Evolutionary conservation across 192 early-diverging fungal species (phyloP).

Genomic region (Powellomyces hirtus): DNA sequence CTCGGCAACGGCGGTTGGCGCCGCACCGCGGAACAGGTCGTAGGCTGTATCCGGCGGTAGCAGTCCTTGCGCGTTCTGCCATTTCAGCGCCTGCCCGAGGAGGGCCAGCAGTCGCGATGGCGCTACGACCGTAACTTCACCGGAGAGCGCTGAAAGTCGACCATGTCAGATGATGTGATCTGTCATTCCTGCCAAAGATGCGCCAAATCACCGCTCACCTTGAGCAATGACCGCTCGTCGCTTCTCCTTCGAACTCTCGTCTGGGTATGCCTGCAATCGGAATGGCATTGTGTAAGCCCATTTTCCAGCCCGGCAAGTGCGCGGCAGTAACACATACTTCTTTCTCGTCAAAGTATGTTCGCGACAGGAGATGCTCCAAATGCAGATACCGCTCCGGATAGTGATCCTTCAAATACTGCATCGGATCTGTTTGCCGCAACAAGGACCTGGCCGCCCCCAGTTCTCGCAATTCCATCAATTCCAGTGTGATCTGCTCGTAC

Average conservation of each 20-base stretch:
- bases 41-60: constrained; percentile 60
- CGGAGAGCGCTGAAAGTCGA: constrained; percentile 29
- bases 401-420: constrained; percentile 73
- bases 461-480: constrained; percentile 82
- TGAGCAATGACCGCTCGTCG: constrained; percentile 75
- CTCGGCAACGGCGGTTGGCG: constrained; percentile 57
- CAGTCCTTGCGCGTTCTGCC: constrained; percentile 80
- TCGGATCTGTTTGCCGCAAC: constrained; percentile 86
- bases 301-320: too few species aligned
- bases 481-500: constrained; percentile 87
- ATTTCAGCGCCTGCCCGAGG: constrained; percentile 84
- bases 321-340: constrained; percentile 50
- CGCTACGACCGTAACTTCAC: constrained; percentile 69
- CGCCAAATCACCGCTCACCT: too few species aligned
- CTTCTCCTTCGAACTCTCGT: constrained; percentile 65
- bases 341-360: constrained; percentile 67
- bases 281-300: too few species aligned
- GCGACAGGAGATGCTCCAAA: constrained; percentile 75
- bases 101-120: constrained; percentile 80
- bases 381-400: constrained; percentile 79
- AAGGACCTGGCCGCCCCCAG: constrained; percentile 78
- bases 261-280: constrained; percentile 56
- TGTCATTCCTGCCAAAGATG: neutral
- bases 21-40: constrained; percentile 79
- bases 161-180: neutral